phyloP scores from a whole-genome alignment of 768 basidiomycete species.

The Hemileccinum rubropunctum region DNA sequence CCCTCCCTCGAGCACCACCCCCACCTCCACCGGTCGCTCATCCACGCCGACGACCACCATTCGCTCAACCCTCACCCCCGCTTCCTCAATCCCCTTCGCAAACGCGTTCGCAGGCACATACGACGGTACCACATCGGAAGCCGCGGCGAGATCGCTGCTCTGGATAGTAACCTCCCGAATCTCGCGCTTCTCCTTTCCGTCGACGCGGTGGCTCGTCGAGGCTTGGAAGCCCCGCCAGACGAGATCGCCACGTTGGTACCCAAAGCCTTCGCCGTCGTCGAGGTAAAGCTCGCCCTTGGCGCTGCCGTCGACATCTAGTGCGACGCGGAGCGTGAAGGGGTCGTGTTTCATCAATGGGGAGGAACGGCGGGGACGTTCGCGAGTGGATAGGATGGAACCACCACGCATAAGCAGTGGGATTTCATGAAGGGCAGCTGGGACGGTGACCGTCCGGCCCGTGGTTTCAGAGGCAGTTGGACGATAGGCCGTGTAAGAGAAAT shows the following conservation, averaged over 20 bases:
- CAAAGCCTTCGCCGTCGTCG: conserved; percentile 88
- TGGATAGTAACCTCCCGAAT: conserved; percentile 41
- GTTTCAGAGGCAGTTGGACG: conserved; percentile 45
- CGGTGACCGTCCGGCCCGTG: conserved; percentile 64
- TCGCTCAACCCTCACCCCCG: conserved; percentile 72
- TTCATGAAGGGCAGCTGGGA: conserved; percentile 76
- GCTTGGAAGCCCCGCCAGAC: conserved; percentile 80
- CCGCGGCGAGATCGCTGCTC: conserved; percentile 59
- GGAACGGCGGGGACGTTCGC: conserved; percentile 82
- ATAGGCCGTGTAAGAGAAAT: conserved; percentile 71
- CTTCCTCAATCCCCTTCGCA: conserved; percentile 53
- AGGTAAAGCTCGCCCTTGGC: conserved; percentile 90
- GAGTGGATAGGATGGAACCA: conserved; percentile 84
- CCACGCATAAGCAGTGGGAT: conserved; percentile 88
- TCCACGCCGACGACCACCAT: conserved; percentile 75
- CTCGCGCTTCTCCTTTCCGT: neutral
- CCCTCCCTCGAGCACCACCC: conserved; percentile 45
- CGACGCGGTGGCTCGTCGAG: conserved; percentile 33
- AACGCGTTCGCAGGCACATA: conserved; percentile 65
- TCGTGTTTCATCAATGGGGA: conserved; percentile 87
- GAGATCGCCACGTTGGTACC: conserved; percentile 71
- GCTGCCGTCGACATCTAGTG: conserved; percentile 53
- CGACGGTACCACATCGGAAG: conserved; percentile 44
- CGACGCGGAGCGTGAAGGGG: conserved; percentile 89
- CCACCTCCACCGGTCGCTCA: conserved; percentile 52